Evolutionary conservation across 2,329 filamentous ascomycete species (phyloP), one percentile per base, ranked within the genome.

Genomic region (Epichloe elymi): DNA sequence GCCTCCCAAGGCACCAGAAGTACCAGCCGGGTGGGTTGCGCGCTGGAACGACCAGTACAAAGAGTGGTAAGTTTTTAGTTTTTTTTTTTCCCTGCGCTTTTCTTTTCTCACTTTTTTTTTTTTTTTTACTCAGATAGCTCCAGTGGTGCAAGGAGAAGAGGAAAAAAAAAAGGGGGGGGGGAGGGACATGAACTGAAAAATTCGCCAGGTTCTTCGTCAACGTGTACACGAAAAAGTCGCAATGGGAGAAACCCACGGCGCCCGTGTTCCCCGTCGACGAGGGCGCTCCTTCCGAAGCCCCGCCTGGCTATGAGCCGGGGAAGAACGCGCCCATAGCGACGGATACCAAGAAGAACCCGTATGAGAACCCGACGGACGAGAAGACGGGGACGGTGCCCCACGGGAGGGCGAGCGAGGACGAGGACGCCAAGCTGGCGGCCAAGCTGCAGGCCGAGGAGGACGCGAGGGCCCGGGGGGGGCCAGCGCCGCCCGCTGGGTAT

Each of bases 31-130:
- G 60, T 96, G 88, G 86, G 82, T 86, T 62, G 85, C 84, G 11
- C 79, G 88, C 57, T 95, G 83, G 79, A 93, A 95, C 67, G 81
- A 85, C 0, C 82, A 93, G 62, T 95, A 95, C 72, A 84, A 84
- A 61, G 85, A 93, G 76, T 95, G 87, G 83, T 82, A 30, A 42
- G 49, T 48, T 20, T 17, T 26, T 19, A 2, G 1, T 19, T 19
- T 30, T 50, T 23, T 33, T 23, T 10, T 19, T n/a, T 14, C 11
- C 7, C 26, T 8, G 7, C 26, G 26, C 26, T 12, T 40, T 51
- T 47, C 50, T 58, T 54, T 63, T 33, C 26, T 26, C 2, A 8
- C 26, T 6, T 23, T 7, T 23, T 23, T 23, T 2, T 19, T 2
- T 19, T n/a, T 33, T 8, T 14, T 2, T 47, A 30, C 45, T 12